A percentile compares a stretch with the other conserved stretches of the same genome.
Conservation (phyloP, 805 yeast genomes). For the Barnettozyma vustinii region DNA sequence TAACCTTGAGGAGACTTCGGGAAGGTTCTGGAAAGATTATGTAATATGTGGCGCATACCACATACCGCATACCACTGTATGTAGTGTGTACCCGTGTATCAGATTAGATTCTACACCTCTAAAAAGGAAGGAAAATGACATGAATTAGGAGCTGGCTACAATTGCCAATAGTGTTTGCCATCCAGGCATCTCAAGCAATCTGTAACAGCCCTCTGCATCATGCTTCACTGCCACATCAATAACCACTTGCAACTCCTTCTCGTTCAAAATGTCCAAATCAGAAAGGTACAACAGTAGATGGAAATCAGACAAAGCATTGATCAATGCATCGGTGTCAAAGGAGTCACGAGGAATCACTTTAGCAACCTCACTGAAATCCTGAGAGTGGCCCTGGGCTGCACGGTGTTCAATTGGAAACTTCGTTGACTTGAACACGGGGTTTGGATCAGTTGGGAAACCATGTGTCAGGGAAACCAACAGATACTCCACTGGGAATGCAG, state of each 20-base stretch:
- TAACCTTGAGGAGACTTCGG: background rate
- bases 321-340: conserved; percentile 25
- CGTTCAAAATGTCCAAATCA: conserved; percentile 51
- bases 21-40: conserved; percentile 7
- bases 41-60: background rate
- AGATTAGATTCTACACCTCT: background rate
- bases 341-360: conserved; percentile 39
- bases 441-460: conserved; percentile 73
- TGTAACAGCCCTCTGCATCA: conserved; percentile 40
- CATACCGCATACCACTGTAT: no score
- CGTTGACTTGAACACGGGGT: conserved; percentile 42
- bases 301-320: conserved; percentile 56
- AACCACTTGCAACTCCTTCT: conserved; percentile 47
- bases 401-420: conserved; percentile 78
- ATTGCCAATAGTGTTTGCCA: conserved; percentile 78
- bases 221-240: conserved; percentile 41
- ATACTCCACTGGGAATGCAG: conserved; percentile 91
- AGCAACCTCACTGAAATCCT: conserved; percentile 53
- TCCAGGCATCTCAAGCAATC: conserved; percentile 56
- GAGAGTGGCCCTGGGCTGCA: conserved; percentile 66
- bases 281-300: conserved; percentile 62
- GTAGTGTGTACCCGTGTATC: no score
- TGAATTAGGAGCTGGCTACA: conserved; percentile 26
- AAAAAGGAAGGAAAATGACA: no score
- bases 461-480: conserved; percentile 82